Conservation (phyloP, 2,329 filamentous ascomycete species). For the Pestalotiopsis sp. region DNA sequence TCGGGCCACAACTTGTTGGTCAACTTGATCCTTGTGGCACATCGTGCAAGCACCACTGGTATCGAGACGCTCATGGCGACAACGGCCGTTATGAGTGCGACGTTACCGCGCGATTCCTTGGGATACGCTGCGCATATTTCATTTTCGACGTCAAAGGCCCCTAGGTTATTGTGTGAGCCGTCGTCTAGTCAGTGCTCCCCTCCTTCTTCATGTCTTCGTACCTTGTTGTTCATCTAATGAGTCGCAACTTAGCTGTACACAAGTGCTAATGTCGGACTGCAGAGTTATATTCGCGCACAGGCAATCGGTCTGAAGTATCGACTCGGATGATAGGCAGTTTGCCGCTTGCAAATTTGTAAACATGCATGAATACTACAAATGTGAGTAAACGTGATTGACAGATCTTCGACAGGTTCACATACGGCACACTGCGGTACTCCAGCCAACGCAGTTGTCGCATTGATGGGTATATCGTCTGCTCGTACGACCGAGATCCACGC, state of each 20-base stretch:
- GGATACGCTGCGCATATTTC: conserved; percentile 5
- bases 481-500: not conserved
- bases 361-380: conserved; percentile 8
- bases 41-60: conserved; percentile 7
- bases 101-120: not conserved
- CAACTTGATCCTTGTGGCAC: conserved; percentile 7
- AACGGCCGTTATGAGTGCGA: not conserved
- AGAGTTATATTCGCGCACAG: conserved; percentile 6
- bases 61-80: conserved; percentile 1
- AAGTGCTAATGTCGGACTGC: conserved; percentile 8
- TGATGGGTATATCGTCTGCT: not conserved
- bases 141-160: not conserved
- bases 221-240: not conserved
- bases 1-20: conserved; percentile 11
- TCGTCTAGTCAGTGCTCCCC: not conserved
- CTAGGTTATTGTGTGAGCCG: not conserved
- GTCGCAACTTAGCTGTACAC: conserved; percentile 2
- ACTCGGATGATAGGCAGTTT: not conserved
- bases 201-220: not conserved
- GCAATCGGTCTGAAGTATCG: not conserved
- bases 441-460: not conserved
- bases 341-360: not conserved
- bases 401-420: not conserved
- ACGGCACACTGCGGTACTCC: not conserved
- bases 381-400: not conserved